Conservation (phyloP, 371 early-diverging fungal species). For the Rhizopus microsporus region DNA sequence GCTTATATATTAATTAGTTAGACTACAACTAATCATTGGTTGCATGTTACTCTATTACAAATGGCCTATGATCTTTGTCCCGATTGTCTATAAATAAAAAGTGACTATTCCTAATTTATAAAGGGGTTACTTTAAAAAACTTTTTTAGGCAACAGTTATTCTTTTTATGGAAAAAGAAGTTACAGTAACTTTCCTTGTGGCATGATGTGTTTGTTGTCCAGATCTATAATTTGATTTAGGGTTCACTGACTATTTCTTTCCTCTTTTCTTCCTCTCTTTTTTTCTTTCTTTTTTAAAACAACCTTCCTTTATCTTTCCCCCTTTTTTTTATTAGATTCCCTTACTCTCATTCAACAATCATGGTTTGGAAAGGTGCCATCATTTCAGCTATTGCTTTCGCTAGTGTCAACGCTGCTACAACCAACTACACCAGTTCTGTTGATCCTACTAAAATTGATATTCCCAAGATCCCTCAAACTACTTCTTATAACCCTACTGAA, state of each 20-base stretch:
- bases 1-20: too few relatives aligned
- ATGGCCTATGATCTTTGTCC: too few relatives aligned
- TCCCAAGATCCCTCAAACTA: conserved; percentile 29
- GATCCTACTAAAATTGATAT: conserved; percentile 23
- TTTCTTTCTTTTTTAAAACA: neutral
- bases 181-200: neutral
- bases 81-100: too few relatives aligned
- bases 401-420: conserved; percentile 23
- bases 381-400: conserved; percentile 12
- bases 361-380: conserved; percentile 31
- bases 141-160: neutral
- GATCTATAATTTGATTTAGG: too few relatives aligned
- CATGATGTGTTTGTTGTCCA: too few relatives aligned
- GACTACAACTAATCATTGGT: too few relatives aligned
- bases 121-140: neutral
- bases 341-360: conserved; percentile 12
- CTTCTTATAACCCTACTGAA: conserved; percentile 21
- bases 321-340: too few relatives aligned
- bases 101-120: too few relatives aligned
- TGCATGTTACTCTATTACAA: too few relatives aligned
- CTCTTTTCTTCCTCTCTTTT: conserved; percentile 9
- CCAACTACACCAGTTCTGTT: conserved; percentile 24
- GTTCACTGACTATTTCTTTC: neutral
- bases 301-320: conserved; percentile 1
- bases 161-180: conserved; percentile 2